These are phyloP conservation scores for Ajuga chamaepitys DNA, from an alignment of 257 asterid species.

Conservation along the genomic window DNA sequence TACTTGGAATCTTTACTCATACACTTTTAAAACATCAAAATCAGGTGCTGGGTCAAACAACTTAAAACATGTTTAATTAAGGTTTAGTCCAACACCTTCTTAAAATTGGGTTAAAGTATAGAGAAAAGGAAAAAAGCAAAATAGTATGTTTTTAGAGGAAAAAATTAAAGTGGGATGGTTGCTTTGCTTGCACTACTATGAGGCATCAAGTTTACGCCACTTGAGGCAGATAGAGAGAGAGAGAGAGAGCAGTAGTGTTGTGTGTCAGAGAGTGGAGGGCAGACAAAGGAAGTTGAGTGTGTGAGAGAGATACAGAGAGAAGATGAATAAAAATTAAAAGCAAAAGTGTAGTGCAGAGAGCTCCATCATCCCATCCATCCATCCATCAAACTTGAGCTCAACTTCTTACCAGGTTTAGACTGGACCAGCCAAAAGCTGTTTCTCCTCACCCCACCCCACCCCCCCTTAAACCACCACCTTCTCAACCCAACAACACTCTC, in stretches of 20 bases:
- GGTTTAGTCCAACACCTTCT: too few species aligned
- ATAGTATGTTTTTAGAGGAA: not conserved
- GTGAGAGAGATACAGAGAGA: constrained; percentile 6
- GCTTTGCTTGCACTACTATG: constrained; percentile 92
- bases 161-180: constrained; percentile 39
- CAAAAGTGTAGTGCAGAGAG: constrained; percentile 3
- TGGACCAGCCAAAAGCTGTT: constrained; percentile 20
- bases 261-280: constrained; percentile 56
- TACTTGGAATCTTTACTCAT: too few species aligned
- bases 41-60: too few species aligned
- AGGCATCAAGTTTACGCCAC: constrained; percentile 88
- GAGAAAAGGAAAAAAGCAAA: constrained; percentile 3
- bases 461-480: too few species aligned
- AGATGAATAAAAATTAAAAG: not conserved
- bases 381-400: constrained; percentile 15
- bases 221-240: too few species aligned
- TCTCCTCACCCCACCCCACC: too few species aligned
- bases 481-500: too few species aligned
- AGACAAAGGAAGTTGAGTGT: constrained; percentile 21
- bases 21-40: too few species aligned
- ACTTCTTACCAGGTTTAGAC: constrained; percentile 24
- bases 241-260: constrained; percentile 45
- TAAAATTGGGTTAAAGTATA: not conserved
- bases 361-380: too few species aligned
- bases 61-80: too few species aligned